A percentile compares a stretch with the other conserved stretches of the same genome.
Conservation (phyloP, 2,329 filamentous ascomycete species). For the Colletotrichum trifolii region DNA sequence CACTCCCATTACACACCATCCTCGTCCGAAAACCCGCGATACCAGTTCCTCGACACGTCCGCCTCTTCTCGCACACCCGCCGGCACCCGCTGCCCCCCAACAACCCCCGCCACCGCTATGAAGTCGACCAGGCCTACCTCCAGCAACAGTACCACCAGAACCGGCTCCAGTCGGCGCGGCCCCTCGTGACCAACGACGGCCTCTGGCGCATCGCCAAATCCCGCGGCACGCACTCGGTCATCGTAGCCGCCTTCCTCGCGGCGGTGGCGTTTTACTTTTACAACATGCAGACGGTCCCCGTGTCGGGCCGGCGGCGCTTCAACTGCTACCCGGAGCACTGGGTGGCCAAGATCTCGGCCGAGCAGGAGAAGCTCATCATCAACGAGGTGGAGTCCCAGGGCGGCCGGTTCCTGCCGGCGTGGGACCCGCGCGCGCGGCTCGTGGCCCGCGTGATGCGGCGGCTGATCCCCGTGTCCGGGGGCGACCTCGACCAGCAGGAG, state of each 20-base stretch:
- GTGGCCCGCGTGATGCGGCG: conserved; percentile 74
- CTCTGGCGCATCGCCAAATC: conserved; percentile 42
- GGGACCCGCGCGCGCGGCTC: conserved; percentile 65
- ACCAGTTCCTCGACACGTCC: conserved; percentile 15
- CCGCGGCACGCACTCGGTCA: conserved; percentile 53
- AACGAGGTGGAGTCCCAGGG: conserved; percentile 63
- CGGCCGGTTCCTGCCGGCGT: conserved; percentile 66
- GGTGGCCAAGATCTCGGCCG: conserved; percentile 64
- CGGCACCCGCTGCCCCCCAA: conserved; percentile 4
- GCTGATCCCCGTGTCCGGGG: conserved; percentile 74
- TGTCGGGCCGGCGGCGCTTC: conserved; percentile 78
- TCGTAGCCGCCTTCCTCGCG: conserved; percentile 53
- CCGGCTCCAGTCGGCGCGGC: conserved; percentile 45
- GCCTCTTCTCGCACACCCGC: conserved; percentile 40
- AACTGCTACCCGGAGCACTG: conserved; percentile 70
- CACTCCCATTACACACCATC: neutral
- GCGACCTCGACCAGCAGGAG: conserved; percentile 57
- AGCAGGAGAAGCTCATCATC: conserved; percentile 68
- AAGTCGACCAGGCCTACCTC: conserved; percentile 17
- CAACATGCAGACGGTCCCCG: conserved; percentile 78
- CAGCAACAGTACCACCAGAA: conserved; percentile 23
- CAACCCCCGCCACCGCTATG: conserved; percentile 18
- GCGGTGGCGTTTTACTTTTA: conserved; percentile 71
- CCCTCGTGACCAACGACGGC: conserved; percentile 47
- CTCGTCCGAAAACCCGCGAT: neutral